A percentile compares a stretch with the other conserved stretches of the same genome.
Evolutionary conservation across 2,329 filamentous ascomycete genomes (phyloP).

Genomic region (Aspergillus sergii): DNA sequence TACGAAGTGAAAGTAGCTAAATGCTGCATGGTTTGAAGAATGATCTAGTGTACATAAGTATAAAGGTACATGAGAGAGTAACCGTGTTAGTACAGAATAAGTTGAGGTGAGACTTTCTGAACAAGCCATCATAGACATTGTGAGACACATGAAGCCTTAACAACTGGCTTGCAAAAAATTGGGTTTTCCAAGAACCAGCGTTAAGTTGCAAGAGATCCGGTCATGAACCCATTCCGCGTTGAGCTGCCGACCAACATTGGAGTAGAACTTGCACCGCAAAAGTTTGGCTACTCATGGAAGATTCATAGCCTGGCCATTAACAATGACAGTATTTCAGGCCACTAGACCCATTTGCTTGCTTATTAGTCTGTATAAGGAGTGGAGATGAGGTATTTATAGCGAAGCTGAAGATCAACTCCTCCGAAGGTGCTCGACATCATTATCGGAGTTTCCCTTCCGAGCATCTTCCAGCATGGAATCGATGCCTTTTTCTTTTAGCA

Average conservation of each 20-base stretch:
- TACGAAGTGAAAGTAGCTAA: background rate
- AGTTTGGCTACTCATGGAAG: background rate
- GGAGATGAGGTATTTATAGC: background rate
- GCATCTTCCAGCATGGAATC: slow-evolving; percentile 92
- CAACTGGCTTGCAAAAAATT: background rate
- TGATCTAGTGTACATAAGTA: background rate
- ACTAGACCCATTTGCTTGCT: too few species aligned
- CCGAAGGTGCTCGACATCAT: slow-evolving; percentile 70
- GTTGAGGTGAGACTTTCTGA: background rate
- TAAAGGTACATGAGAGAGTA: background rate
- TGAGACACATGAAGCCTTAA: background rate
- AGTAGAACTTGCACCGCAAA: background rate
- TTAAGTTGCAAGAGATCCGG: background rate
- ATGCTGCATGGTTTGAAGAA: background rate
- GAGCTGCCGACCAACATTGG: background rate
- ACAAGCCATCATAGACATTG: background rate
- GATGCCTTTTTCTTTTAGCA: slow-evolving; percentile 84
- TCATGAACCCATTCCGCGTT: too few species aligned
- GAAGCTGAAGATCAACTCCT: slow-evolving; percentile 19
- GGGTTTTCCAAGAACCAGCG: background rate
- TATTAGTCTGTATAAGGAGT: slow-evolving; percentile 4
- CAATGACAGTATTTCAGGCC: too few species aligned
- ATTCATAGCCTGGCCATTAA: background rate
- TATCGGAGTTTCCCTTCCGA: slow-evolving; percentile 84
- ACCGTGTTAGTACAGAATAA: background rate